Conservation (phyloP, 2,329 filamentous ascomycete genomes). For the Penicillium capsulatum region DNA sequence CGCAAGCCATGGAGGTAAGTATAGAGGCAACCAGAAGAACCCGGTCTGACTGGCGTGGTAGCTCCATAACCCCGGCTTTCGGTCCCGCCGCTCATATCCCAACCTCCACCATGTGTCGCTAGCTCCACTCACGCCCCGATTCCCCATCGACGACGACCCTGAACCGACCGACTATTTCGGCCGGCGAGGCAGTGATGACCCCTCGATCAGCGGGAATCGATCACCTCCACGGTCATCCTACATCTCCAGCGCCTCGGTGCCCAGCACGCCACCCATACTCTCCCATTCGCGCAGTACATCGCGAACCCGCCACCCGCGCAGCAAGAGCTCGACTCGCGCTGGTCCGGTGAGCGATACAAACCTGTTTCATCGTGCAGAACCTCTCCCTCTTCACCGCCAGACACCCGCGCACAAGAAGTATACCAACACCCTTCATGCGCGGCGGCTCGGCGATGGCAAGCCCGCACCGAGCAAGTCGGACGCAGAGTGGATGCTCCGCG, state of each 20-base stretch:
- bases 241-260: conserved; percentile 41
- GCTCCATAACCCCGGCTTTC: conserved; percentile 31
- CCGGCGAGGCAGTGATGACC: conserved; percentile 13
- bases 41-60: conserved; percentile 8
- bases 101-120: conserved; percentile 58
- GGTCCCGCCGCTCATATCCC: conserved; percentile 53
- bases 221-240: conserved; percentile 37
- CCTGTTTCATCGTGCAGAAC: conserved; percentile 26
- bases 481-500: conserved; percentile 58
- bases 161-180: conserved; percentile 35
- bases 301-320: conserved; percentile 31
- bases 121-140: conserved; percentile 55
- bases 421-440: conserved; percentile 4
- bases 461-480: conserved; percentile 25
- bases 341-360: conserved; percentile 35
- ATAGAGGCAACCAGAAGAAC: background rate
- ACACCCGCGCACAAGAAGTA: conserved; percentile 9
- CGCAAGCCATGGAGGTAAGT: conserved; percentile 25
- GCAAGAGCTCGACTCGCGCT: conserved; percentile 33
- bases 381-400: conserved; percentile 25
- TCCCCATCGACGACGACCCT: conserved; percentile 49
- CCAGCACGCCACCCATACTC: conserved; percentile 41
- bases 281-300: conserved; percentile 42
- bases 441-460: conserved; percentile 5
- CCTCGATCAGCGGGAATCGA: conserved; percentile 28